These are phyloP conservation scores for Fusarium tricinctum DNA, from an alignment of 2,329 filamentous ascomycete genomes.

Conservation along the genomic window DNA sequence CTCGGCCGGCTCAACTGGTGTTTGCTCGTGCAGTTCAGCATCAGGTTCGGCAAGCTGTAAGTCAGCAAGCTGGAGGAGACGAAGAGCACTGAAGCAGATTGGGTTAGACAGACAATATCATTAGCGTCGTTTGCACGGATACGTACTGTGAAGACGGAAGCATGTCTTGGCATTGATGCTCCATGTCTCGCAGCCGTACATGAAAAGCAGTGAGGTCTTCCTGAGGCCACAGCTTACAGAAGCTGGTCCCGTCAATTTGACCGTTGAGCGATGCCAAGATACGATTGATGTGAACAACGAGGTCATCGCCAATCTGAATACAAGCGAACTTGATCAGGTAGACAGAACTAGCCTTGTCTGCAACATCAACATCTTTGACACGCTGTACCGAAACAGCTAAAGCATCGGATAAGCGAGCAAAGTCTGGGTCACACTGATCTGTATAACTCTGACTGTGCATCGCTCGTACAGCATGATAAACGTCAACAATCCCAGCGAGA, in stretches of 20 bases:
- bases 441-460: constrained; percentile 17
- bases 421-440: constrained; percentile 15
- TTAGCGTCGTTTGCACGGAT: background rate
- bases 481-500: constrained; percentile 33
- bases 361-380: background rate
- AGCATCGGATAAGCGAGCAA: constrained; percentile 13
- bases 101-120: background rate
- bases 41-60: background rate
- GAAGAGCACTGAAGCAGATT: background rate
- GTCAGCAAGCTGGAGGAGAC: constrained; percentile 1
- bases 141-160: constrained; percentile 21
- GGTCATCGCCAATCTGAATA: constrained; percentile 47
- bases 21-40: background rate
- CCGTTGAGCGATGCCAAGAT: background rate
- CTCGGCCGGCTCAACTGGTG: background rate
- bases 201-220: constrained; percentile 39
- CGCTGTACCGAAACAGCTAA: constrained; percentile 20
- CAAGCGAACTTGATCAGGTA: constrained; percentile 37
- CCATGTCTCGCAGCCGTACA: constrained; percentile 38
- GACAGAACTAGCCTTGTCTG: background rate
- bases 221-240: constrained; percentile 40
- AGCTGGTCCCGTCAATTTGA: constrained; percentile 10
- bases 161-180: constrained; percentile 25
- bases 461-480: constrained; percentile 19
- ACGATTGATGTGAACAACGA: constrained; percentile 44